Percentiles rank a stretch among this genome's conserved stretches.
Conservation (phyloP, 441 rosid species). For the Eutrema salsugineum region DNA sequence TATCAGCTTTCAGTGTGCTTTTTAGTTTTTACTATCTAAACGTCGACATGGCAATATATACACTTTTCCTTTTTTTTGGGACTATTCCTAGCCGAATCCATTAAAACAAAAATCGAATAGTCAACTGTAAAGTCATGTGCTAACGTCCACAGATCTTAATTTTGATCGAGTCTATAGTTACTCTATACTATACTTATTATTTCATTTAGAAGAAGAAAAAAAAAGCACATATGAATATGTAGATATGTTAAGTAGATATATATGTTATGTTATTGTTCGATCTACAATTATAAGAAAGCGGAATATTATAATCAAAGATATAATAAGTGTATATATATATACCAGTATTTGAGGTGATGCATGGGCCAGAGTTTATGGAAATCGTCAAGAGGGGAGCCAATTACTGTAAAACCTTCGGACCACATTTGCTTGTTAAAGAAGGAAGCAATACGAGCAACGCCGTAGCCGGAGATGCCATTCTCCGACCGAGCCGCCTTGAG, state of each 20-base stretch:
- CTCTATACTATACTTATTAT: neutral
- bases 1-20: slow-evolving; percentile 38
- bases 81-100: neutral
- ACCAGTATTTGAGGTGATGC: slow-evolving; percentile 59
- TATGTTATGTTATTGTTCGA: neutral
- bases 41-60: slow-evolving; percentile 26
- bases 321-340: slow-evolving; percentile 29
- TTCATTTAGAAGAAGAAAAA: no score
- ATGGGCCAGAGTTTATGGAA: slow-evolving; percentile 82
- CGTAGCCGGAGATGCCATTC: slow-evolving; percentile 75
- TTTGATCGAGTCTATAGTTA: neutral
- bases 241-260: no score
- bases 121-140: slow-evolving; percentile 5
- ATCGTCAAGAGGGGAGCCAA: slow-evolving; percentile 69
- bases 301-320: no score
- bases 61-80: neutral
- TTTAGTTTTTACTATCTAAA: no score
- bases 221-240: no score
- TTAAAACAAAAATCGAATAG: neutral
- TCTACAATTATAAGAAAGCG: neutral
- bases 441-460: slow-evolving; percentile 68
- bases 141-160: slow-evolving; percentile 11
- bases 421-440: slow-evolving; percentile 82
- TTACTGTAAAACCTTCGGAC: slow-evolving; percentile 95
- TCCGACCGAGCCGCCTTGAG: slow-evolving; percentile 68